Evolutionary conservation across 116 monocot species (phyloP), one percentile per base, ranked within the genome.

Genomic region (Zostera marina): DNA sequence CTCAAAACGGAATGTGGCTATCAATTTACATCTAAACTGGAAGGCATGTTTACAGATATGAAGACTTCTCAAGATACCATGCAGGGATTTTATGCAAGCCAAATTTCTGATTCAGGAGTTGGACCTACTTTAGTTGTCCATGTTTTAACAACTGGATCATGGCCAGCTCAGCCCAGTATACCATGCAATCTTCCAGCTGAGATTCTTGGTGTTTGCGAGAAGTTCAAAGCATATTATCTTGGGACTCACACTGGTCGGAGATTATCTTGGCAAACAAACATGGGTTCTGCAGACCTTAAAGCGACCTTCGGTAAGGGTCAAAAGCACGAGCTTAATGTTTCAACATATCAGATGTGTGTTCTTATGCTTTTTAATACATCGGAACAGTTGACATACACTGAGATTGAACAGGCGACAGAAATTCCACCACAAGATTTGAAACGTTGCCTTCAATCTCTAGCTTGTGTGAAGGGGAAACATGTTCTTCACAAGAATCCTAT

Each of bases 31-130:
- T 92, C 87, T 10, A 92, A 92, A 70, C 40, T 92, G 58, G 92
- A 92, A 66, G 92, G 92, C 39, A 92, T 92, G 92, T 92, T 92
- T 24, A 92, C 92, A 43, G 92, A 92, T 63, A 80, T 92, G 83
- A 86, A 74, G 68, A 92, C 92, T 8, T 92, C 92, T 52, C 74
- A 86, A 62, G 92, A 92, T 56, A 92, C 92, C 14, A 92, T 92
- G 92, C 73, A 66, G 63, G 87, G 76, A 1, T 92, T 92, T 53
- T 76, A 80, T 63, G 70, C 82, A 0, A 80, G 66, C 22, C 76
- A 70, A 25, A 58, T 69, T 22, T 74, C 53, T 32, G 82, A 79
- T 9, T 19, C 42, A 16, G 61, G 56, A 17, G 81, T 72, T 38
- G 77, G 74, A 0, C 92, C 92, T 12, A 76, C 78, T 0, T 66